Evolutionary conservation across 1,284 basidiomycete genomes (phyloP), one percentile per base, ranked within the genome.

Genomic region (Polyporus tsugae): DNA sequence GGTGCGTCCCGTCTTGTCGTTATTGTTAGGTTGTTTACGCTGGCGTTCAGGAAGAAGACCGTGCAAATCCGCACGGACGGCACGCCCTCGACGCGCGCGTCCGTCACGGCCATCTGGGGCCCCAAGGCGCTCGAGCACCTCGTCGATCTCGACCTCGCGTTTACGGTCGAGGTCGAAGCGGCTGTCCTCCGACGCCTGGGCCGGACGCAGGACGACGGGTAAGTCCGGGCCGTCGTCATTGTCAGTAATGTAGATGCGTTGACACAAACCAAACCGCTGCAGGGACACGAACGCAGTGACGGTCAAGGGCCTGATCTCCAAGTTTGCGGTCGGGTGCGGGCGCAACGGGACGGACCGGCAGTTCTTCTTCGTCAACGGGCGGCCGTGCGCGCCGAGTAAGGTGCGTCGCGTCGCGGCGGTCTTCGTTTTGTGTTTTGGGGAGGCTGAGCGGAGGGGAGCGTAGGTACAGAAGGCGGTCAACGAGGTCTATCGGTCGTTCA

Each of bases 341-440:
- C 83, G 96, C 41, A 86, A 89, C 1, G 89, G 90, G 13, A 87
- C 91, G 0, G 98, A 99, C 77, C 83, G 97, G 1, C 97, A 99
- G 75, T 99, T 94, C 80, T 95, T 95, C 80, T 99, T 93, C 77
- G 86, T 99, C 75, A 99, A 99, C 75, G 95, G 96, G 0, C 84
- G 98, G 39, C 97, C 98, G 0, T 98, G 95, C 78, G 89, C 89
- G 68, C 85, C 93, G 2, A 81, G 85, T 5, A 96, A 95, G 84
- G 94, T 93, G 29, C 46, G 41, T 62, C 2, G 5, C 17, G 5
- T 33, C 5, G 17, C 15, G 39, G 15, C 10, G 6, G n/a, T 13
- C 39, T 7, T 39, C 4, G 9, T 39, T 60, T 9, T 15, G 10
- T 11, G 22, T 39, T 36, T 38, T 2, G 33, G 58, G 38, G 36